Evolutionary conservation across 1,139 yeast genomes (phyloP), one percentile per base, ranked within the genome.

Genomic region (Petasospora fabianii): DNA sequence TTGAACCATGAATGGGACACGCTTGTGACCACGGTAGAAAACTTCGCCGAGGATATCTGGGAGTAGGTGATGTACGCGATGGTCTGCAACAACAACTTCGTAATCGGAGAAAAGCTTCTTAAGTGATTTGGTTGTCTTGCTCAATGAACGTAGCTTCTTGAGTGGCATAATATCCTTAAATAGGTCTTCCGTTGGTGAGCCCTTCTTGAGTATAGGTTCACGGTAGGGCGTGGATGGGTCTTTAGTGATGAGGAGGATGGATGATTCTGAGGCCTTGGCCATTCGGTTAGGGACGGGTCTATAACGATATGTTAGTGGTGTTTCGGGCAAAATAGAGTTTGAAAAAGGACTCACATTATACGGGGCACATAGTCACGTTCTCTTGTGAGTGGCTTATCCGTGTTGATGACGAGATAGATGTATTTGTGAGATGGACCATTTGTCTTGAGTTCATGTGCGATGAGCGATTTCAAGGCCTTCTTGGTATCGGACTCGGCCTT

Each of bases 81-180:
- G 73, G 59, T 84, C 92, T 5, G 82, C 77, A 13, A 83, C 68
- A 3, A 83, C 67, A n/a, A 79, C 48, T 53, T 82, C 92, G 54
- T 71, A 77, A 34, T 81, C 85, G 44, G 73, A 73, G 53, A 65
- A 77, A 3, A 80, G 48, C 36, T 68, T 69, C 38, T 65, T 64
- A 27, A 72, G 50, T n/a, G 66, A 62, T 43, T 68, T 72, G 14
- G 45, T 39, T 12, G 44, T 16, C 3, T 70, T 62, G 36, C 71
- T 65, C 24, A 75, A 56, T 29, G 66, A 61, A 53, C 69, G 75
- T 41, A 82, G 54, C 50, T 75, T 80, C 49, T 76, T 77, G 32
- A 80, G 62, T 9, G 85, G 71, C 27, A 74, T 38, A 17, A 46
- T 46, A 10, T 43, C 47, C 43, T 72, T 70, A 36, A 61, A 64